Evolutionary conservation across 2,329 filamentous ascomycete genomes (phyloP).

Genomic region (Rutstroemia sp.): DNA sequence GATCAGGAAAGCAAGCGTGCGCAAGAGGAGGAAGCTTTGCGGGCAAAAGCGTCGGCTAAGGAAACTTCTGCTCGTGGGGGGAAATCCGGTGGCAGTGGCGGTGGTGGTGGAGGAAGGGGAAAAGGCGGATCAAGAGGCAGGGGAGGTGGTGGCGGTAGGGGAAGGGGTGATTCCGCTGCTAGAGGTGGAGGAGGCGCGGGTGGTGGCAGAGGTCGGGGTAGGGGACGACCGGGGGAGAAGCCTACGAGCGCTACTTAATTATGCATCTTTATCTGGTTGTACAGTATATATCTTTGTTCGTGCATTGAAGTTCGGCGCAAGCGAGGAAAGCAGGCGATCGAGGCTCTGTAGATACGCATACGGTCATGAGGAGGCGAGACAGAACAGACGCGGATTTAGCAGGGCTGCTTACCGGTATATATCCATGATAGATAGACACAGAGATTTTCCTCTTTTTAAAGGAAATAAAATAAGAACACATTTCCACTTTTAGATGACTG

Average conservation of each 20-base stretch:
- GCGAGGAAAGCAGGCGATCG: no score
- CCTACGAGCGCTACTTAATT: not conserved
- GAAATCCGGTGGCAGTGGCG: conserved; percentile 8
- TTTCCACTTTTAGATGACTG: no score
- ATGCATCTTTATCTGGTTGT: not conserved
- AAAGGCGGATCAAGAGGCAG: conserved; percentile 15
- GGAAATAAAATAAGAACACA: no score
- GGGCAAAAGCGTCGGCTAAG: not conserved
- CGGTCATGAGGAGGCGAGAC: no score
- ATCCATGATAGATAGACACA: no score
- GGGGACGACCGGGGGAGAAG: conserved; percentile 12
- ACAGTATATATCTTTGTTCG: no score
- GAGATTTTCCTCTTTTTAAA: no score
- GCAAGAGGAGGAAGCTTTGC: conserved; percentile 35
- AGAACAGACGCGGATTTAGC: no score
- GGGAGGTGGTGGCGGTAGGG: conserved; percentile 1
- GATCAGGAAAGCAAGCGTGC: conserved; percentile 72
- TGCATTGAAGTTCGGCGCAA: no score
- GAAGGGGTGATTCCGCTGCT: not conserved
- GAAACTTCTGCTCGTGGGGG: conserved; percentile 14
- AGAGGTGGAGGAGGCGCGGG: not conserved
- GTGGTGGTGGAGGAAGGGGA: conserved; percentile 12
- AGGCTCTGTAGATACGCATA: no score
- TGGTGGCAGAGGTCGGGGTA: conserved; percentile 8
- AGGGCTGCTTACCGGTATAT: no score